Conservation (phyloP, 768 basidiomycete species). For the Hydnomerulius pinastri region DNA sequence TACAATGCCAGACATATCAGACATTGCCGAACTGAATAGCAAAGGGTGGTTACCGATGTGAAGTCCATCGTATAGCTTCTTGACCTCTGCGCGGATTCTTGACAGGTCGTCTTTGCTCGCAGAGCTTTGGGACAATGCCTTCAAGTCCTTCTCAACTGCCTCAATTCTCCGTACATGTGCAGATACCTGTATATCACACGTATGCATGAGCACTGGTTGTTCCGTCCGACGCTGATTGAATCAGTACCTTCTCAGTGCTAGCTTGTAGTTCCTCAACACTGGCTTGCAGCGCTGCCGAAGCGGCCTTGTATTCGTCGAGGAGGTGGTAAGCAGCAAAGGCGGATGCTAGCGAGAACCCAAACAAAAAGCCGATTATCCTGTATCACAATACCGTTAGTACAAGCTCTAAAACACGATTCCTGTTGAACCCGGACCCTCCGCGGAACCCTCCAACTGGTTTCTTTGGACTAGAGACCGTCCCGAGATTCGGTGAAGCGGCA, state of each 20-base stretch:
- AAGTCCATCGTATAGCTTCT: slow-evolving; percentile 84
- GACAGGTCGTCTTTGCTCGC: slow-evolving; percentile 82
- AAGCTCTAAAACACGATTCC: slow-evolving; percentile 2
- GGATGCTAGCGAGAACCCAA: slow-evolving; percentile 89
- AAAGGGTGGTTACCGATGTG: slow-evolving; percentile 61
- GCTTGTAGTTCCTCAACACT: slow-evolving; percentile 86
- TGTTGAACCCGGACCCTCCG: slow-evolving; percentile 50
- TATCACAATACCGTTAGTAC: not conserved
- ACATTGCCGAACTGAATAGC: not conserved
- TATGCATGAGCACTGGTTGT: not conserved
- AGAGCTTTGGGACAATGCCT: slow-evolving; percentile 63
- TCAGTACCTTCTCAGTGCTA: slow-evolving; percentile 75
- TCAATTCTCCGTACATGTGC: slow-evolving; percentile 84
- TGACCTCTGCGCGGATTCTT: slow-evolving; percentile 74
- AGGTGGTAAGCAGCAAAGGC: slow-evolving; percentile 86
- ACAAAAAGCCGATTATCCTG: slow-evolving; percentile 82
- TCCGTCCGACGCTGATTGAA: not conserved
- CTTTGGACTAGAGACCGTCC: slow-evolving; percentile 57
- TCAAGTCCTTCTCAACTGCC: slow-evolving; percentile 87
- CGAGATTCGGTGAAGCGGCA: slow-evolving; percentile 47
- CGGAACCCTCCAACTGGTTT: slow-evolving; percentile 76
- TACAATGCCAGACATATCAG: not conserved
- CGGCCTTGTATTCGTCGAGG: slow-evolving; percentile 86
- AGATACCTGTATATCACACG: slow-evolving; percentile 55
- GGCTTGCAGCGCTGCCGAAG: slow-evolving; percentile 83